Base-by-base conservation (phyloP, 495 filamentous ascomycete genomes). In the Hyaloscypha bicolor region DNA sequence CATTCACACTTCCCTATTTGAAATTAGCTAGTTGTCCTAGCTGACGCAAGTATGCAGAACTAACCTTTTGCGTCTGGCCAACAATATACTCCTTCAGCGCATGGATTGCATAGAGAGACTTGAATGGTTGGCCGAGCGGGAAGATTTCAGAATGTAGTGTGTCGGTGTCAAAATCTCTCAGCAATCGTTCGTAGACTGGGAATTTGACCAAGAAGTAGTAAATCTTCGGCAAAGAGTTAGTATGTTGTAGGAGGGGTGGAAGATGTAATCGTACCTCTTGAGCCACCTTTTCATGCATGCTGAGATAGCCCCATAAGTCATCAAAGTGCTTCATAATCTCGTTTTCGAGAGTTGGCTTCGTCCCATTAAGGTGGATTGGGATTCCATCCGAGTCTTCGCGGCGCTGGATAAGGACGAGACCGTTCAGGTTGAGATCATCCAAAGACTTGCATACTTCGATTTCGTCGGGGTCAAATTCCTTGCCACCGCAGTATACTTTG, bases 271-370 rank as follows among this genome's bases (percentile, higher is more conserved):
- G 21, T 64, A 73, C 66, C 66, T 89, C 86, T 70, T 83, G 80
- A n/a, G 90, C 88, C 19, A 95, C 77, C 52, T 82, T 83, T 66
- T 93, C 91, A 52, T 91, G 85, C 74, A 95, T 86, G 60, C 86
- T 86, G 45, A 99, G 83, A 70, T 94, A 88, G 21, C 87, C 85
- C 81, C 94, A 97, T 9, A 99, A 78, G 63, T 94, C 88, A 62
- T 93, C 86, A 74, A 97, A 96, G 76, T 96, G 92, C 64, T 89
- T 86, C 63, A 96, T 77, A 25, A 98, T 88, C 67, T 94, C 91
- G 16, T 82, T 79, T 68, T 96, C 91, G 9, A 94, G 81, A 16
- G 78, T 78, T 14, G 82, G 82, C n/a, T 80, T 78, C 2, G 77
- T 80, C 25, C 77, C 75, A 35, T 76, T 77, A 55, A 77, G 67